Percentiles rank a stretch among this genome's conserved stretches.
These are phyloP conservation scores for Phoma sp. DNA, from an alignment of 2,329 filamentous ascomycete species.

Conservation along the genomic window DNA sequence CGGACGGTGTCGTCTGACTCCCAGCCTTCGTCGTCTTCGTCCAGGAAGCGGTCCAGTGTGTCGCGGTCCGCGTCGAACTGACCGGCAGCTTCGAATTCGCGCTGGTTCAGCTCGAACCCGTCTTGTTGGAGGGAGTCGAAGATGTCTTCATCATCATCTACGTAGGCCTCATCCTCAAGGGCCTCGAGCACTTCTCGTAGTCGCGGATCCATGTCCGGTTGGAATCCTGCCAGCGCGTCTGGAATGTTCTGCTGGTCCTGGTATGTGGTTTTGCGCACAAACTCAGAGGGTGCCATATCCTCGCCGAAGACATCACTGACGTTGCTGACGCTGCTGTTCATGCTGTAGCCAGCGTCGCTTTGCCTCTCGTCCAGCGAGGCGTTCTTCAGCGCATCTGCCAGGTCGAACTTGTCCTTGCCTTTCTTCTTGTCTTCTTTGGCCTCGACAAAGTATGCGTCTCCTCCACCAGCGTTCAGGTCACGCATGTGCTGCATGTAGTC, in stretches of 20 bases:
- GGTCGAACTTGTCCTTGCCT: slow-evolving; percentile 70
- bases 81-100: slow-evolving; percentile 75
- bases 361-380: slow-evolving; percentile 51
- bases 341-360: slow-evolving; percentile 53
- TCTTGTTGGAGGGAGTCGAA: slow-evolving; percentile 77
- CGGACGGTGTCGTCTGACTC: slow-evolving; percentile 92
- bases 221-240: slow-evolving; percentile 89
- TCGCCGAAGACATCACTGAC: slow-evolving; percentile 69
- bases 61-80: slow-evolving; percentile 45
- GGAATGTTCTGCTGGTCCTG: slow-evolving; percentile 93
- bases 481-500: slow-evolving; percentile 99
- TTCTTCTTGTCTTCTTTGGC: slow-evolving; percentile 73
- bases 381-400: slow-evolving; percentile 81
- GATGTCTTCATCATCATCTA: slow-evolving; percentile 83
- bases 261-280: slow-evolving; percentile 78
- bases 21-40: slow-evolving; percentile 81
- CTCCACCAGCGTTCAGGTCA: slow-evolving; percentile 71
- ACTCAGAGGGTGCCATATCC: slow-evolving; percentile 80
- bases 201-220: slow-evolving; percentile 97
- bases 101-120: slow-evolving; percentile 75
- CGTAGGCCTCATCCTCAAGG: slow-evolving; percentile 92
- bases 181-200: slow-evolving; percentile 91
- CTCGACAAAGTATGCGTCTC: slow-evolving; percentile 85
- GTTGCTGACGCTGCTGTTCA: slow-evolving; percentile 51
- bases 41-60: slow-evolving; percentile 54